Evolutionary conservation across 192 early-diverging fungal genomes (phyloP), one percentile per base, ranked within the genome.

Genomic region (Coemansia sp.): DNA sequence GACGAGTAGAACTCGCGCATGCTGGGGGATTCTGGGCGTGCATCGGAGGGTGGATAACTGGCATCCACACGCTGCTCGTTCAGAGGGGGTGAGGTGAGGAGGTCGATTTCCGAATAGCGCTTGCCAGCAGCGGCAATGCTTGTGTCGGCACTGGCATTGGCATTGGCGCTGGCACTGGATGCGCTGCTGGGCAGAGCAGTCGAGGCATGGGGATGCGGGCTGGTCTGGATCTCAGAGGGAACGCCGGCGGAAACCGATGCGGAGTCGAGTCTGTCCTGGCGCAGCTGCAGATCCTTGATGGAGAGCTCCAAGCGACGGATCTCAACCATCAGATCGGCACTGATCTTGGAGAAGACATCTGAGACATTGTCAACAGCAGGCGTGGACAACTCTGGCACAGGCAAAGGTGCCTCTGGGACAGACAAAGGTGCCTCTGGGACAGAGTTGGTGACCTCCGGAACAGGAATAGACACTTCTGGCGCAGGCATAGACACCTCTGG

Each of bases 1-100:
- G 77, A 80, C 39, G 77, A 71, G 63, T 71, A 71, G 25, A 80
- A 80, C 50, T 80, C 77, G 58, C 72, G 77, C 72, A 80, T 75
- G 77, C 77, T 80, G 39, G 72, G 65, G 1, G 64, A 54, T 5
- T 80, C 77, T 1, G 77, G 74, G 42, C 20, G 64, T 32, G 69
- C 69, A 41, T 41, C 57, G 8, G 65, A 48, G n/a, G 8, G 37
- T 11, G 57, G 57, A 16, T 16, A 16, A 59, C 14, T 14, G 16
- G 25, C 17, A 2, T 44, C 41, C 7, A 14, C 17, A 41, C 11
- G 55, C n/a, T 58, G 64, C 12, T 13, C 55, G 44, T 63, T 46
- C 39, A 64, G 68, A 17, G 62, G 65, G 9, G 77, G 72, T 50
- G 77, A 80, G 17, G 55, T 68, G 8, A 70, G 64, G 56, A 80